Evolutionary conservation across 257 asterid species (phyloP).

Genomic region (Fraxinus cuspidata): DNA sequence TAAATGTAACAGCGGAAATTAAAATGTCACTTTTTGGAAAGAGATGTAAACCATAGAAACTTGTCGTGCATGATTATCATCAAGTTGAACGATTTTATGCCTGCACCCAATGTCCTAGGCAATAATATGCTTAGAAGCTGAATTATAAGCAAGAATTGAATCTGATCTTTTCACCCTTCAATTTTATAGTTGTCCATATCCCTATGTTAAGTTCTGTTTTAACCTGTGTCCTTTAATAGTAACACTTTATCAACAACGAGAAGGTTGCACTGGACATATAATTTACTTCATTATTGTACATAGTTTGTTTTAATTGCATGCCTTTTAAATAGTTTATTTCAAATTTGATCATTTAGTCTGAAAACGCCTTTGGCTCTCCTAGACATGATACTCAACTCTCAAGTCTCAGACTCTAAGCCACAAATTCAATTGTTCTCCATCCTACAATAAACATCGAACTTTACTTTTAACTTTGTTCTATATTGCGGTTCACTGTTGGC

Average conservation of each 20-base stretch:
- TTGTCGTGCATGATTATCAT: background rate
- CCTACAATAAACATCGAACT: background rate
- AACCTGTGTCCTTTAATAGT: background rate
- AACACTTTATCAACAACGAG: background rate
- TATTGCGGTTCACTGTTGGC: background rate
- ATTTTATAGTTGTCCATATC: background rate
- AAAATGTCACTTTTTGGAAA: background rate
- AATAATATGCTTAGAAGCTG: background rate
- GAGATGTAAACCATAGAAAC: background rate
- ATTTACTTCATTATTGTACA: background rate
- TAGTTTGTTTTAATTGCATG: background rate
- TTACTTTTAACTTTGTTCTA: background rate
- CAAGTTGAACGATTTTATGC: background rate
- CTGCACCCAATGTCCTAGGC: background rate
- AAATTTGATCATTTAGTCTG: background rate
- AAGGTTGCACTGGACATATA: background rate
- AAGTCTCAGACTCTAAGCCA: background rate
- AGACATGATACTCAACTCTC: background rate
- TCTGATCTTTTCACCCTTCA: background rate
- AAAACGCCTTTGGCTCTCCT: background rate
- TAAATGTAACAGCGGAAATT: background rate
- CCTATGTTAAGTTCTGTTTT: background rate
- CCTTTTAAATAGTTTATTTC: background rate
- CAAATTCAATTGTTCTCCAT: background rate
- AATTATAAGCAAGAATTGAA: background rate